Conservation (phyloP, 495 filamentous ascomycete genomes). For the Aspergillus saccharolyticus region DNA sequence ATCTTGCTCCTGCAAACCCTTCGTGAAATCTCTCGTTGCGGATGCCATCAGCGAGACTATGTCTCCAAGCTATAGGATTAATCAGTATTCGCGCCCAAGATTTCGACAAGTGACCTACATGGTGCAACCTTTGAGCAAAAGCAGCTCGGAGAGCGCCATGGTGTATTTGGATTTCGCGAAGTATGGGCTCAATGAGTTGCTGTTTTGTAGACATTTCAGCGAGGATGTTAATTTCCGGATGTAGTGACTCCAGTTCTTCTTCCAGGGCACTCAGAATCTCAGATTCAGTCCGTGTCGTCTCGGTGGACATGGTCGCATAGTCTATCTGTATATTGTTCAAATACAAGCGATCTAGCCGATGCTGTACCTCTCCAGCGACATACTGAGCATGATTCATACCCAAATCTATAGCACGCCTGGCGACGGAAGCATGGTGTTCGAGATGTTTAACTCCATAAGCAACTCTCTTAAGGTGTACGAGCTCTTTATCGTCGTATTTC, state of each 20-base stretch:
- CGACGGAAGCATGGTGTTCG: conserved; percentile 25
- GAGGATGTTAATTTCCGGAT: conserved; percentile 57
- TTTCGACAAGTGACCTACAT: conserved; percentile 21
- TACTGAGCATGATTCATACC: conserved; percentile 28
- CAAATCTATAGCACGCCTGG: conserved; percentile 27
- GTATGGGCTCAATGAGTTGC: conserved; percentile 53
- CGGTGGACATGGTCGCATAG: background rate
- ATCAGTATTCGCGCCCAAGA: conserved; percentile 7
- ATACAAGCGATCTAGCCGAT: conserved; percentile 42
- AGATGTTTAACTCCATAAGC: conserved; percentile 26
- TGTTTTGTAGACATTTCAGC: conserved; percentile 59
- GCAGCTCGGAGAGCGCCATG: conserved; percentile 28
- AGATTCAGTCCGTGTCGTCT: background rate
- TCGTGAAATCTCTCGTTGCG: conserved; percentile 27
- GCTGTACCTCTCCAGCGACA: conserved; percentile 36
- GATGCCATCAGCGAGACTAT: conserved; percentile 34
- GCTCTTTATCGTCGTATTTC: conserved; percentile 36
- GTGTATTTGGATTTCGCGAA: conserved; percentile 35
- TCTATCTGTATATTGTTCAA: conserved; percentile 27
- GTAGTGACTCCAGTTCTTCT: conserved; percentile 57
- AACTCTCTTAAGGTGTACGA: conserved; percentile 27
- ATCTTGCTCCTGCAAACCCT: conserved; percentile 29
- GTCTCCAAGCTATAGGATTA: conserved; percentile 25
- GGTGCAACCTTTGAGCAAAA: conserved; percentile 32
- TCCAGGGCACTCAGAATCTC: conserved; percentile 38